Evolutionary conservation across 805 yeast species (phyloP).

Genomic region (Wickerhamiella lipophila): DNA sequence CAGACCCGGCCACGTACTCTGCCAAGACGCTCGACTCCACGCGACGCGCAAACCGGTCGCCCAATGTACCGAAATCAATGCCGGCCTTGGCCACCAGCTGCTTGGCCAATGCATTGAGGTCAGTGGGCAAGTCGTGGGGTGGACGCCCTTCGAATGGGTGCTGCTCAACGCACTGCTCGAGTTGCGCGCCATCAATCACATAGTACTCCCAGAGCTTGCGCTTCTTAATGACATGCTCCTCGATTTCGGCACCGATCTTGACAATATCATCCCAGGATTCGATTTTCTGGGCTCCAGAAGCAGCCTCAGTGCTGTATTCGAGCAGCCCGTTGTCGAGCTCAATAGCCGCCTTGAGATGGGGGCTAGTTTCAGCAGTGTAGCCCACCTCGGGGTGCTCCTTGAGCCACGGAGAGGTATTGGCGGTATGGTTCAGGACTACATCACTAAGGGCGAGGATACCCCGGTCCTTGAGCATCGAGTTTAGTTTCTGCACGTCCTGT

Average conservation of each 20-base stretch:
- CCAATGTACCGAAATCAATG: conserved; percentile 31
- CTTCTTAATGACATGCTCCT: conserved; percentile 40
- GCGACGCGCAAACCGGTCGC: conserved; percentile 42
- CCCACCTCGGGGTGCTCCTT: conserved; percentile 82
- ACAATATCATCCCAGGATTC: conserved; percentile 42
- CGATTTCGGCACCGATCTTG: conserved; percentile 52
- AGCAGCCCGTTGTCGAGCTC: conserved; percentile 63
- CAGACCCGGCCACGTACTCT: conserved; percentile 33
- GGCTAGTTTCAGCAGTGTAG: conserved; percentile 74
- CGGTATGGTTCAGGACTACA: conserved; percentile 90
- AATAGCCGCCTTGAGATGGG: conserved; percentile 73
- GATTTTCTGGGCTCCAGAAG: conserved; percentile 46
- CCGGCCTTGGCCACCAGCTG: conserved; percentile 34
- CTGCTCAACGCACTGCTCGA: conserved; percentile 27
- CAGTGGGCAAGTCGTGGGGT: conserved; percentile 32
- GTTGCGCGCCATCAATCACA: conserved; percentile 45
- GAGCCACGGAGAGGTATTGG: conserved; percentile 79
- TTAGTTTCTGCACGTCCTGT: conserved; percentile 42
- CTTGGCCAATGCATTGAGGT: conserved; percentile 33
- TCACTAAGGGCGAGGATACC: conserved; percentile 73
- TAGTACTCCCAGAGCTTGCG: conserved; percentile 81
- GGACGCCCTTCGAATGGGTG: conserved; percentile 31
- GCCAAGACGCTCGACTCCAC: conserved; percentile 42
- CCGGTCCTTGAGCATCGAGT: conserved; percentile 38
- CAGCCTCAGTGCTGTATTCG: conserved; percentile 50